phyloP scores from a whole-genome alignment of 2,329 filamentous ascomycete species.

The Arthrocladium fulminans region DNA sequence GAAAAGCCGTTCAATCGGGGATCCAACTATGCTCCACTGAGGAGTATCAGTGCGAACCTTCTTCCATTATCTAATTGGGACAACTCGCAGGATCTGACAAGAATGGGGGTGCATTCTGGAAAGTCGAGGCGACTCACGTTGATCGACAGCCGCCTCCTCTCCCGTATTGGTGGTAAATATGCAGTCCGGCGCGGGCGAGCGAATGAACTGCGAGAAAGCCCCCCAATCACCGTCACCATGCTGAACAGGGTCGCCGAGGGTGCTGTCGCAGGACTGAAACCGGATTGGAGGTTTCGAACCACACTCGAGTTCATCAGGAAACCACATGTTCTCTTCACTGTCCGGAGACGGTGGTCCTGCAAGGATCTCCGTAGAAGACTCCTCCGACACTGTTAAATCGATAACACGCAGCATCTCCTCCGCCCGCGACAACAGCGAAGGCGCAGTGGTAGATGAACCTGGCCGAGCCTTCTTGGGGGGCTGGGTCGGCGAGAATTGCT shows the following conservation, averaged over 20 bases:
- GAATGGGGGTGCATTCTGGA: too few relatives aligned
- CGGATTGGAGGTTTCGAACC: too few relatives aligned
- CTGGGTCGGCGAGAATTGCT: background rate
- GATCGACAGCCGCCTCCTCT: background rate
- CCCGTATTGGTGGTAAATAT: background rate
- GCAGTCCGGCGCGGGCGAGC: background rate
- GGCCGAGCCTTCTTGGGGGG: background rate
- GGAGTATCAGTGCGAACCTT: too few relatives aligned
- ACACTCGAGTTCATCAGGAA: too few relatives aligned
- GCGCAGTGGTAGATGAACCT: background rate
- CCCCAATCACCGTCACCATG: background rate
- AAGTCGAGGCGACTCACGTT: slow-evolving; percentile 16
- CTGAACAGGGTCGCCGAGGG: too few relatives aligned
- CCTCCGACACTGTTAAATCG: background rate
- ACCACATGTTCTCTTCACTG: too few relatives aligned
- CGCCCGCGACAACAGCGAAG: background rate
- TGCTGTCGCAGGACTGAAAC: too few relatives aligned
- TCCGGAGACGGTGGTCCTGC: too few relatives aligned
- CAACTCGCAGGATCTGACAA: too few relatives aligned
- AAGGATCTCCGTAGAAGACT: background rate
- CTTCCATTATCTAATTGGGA: too few relatives aligned
- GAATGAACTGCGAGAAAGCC: background rate
- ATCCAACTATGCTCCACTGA: too few relatives aligned
- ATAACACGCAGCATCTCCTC: background rate
- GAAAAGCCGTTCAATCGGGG: too few relatives aligned